Conservation (phyloP, 2,329 filamentous ascomycete species). For the Penicillium sp. region DNA sequence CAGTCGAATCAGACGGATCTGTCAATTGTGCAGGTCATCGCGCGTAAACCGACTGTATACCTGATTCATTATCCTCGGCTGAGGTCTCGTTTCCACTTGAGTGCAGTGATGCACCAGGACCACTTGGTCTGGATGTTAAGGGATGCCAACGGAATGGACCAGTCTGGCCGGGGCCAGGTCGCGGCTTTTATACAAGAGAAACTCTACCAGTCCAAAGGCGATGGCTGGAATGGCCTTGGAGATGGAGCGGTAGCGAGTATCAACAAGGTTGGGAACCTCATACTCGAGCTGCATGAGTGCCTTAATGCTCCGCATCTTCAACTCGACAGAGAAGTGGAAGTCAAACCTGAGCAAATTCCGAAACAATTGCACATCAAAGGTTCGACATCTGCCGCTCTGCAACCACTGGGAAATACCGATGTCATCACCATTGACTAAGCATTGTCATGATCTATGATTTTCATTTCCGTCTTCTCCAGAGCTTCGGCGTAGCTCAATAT, state of each 20-base stretch:
- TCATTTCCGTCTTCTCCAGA: neutral
- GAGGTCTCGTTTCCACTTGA: conserved; percentile 36
- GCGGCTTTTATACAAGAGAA: conserved; percentile 30
- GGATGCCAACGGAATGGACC: conserved; percentile 24
- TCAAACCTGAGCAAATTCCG: conserved; percentile 6
- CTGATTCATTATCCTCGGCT: conserved; percentile 38
- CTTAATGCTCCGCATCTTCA: conserved; percentile 23
- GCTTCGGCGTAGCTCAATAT: neutral
- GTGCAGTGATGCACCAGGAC: conserved; percentile 28
- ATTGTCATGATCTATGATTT: neutral
- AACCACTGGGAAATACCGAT: conserved; percentile 25
- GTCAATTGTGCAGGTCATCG: conserved; percentile 34
- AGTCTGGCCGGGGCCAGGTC: conserved; percentile 21
- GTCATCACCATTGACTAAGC: conserved; percentile 41
- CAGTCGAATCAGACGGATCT: conserved; percentile 25
- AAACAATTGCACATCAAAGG: neutral
- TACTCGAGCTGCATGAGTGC: conserved; percentile 35
- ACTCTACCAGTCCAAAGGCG: conserved; percentile 38
- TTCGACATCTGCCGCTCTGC: conserved; percentile 1
- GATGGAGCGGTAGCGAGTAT: conserved; percentile 38
- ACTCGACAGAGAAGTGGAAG: conserved; percentile 11
- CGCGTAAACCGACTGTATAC: conserved; percentile 38
- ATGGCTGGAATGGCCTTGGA: conserved; percentile 44
- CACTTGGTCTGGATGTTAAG: conserved; percentile 39
- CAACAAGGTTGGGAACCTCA: conserved; percentile 34